Conservation (phyloP, 78 protist genomes). For the Creolimax fragrantissima region DNA sequence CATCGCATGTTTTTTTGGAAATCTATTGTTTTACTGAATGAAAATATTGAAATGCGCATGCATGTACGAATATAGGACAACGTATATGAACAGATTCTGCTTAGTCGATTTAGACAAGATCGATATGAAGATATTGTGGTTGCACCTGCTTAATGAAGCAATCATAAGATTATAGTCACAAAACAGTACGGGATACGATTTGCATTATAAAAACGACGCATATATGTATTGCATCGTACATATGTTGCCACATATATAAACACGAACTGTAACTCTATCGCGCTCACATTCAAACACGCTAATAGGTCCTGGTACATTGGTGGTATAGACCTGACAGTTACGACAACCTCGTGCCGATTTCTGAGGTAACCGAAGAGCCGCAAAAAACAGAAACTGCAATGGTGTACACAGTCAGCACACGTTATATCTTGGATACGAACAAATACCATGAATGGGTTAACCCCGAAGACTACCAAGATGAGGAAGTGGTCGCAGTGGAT, state of each 20-base stretch:
- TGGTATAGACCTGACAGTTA: conserved; percentile 51
- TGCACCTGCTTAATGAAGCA: neutral
- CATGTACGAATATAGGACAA: too few species aligned
- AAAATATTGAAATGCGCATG: too few species aligned
- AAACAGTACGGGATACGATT: neutral
- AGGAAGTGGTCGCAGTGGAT: neutral
- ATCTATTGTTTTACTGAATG: too few species aligned
- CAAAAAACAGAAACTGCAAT: neutral
- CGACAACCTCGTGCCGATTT: conserved; percentile 18
- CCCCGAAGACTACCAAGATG: conserved; percentile 40
- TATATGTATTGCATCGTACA: neutral
- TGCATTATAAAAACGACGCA: neutral
- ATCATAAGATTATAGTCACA: neutral
- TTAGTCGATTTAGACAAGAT: too few species aligned
- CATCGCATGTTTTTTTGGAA: too few species aligned
- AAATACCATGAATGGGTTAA: conserved; percentile 51
- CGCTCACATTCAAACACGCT: neutral
- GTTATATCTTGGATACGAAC: neutral
- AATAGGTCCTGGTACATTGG: conserved; percentile 36
- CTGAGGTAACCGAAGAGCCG: neutral
- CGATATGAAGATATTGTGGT: neutral
- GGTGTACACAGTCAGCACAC: neutral
- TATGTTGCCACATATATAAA: neutral
- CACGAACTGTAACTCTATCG: neutral
- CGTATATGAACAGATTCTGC: too few species aligned